These are phyloP conservation scores for Amphichorda felina DNA, from an alignment of 2,329 filamentous ascomycete species.

Conservation along the genomic window DNA sequence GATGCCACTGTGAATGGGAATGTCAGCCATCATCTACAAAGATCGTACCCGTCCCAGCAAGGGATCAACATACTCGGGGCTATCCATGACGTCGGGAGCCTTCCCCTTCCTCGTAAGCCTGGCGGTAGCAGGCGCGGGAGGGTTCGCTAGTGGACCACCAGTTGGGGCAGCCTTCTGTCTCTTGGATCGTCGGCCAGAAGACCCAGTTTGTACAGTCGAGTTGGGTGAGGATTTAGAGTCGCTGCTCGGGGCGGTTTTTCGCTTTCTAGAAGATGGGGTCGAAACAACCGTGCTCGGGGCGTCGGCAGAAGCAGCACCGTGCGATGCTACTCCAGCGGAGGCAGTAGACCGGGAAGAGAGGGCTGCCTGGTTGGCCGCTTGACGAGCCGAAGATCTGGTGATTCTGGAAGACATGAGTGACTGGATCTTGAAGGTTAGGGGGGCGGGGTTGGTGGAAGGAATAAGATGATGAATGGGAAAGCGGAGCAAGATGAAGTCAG, in stretches of 20 bases:
- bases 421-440: too few relatives aligned
- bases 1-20: slow-evolving; percentile 1
- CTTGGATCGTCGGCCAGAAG: slow-evolving; percentile 52
- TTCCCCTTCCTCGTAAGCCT: slow-evolving; percentile 52
- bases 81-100: slow-evolving; percentile 56
- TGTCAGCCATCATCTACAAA: background rate
- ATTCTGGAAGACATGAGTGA: slow-evolving; percentile 92
- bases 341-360: slow-evolving; percentile 29
- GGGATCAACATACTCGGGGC: slow-evolving; percentile 42
- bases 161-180: slow-evolving; percentile 53
- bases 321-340: slow-evolving; percentile 19
- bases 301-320: slow-evolving; percentile 27
- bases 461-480: too few relatives aligned
- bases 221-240: slow-evolving; percentile 31
- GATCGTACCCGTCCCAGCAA: background rate
- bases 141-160: slow-evolving; percentile 21
- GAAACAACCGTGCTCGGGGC: slow-evolving; percentile 14
- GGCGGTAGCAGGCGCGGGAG: slow-evolving; percentile 17
- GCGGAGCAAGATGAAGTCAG: too few relatives aligned
- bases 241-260: slow-evolving; percentile 47
- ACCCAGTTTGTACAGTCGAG: slow-evolving; percentile 10
- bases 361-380: slow-evolving; percentile 57
- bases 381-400: slow-evolving; percentile 87
- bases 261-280: slow-evolving; percentile 51
- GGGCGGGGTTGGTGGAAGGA: too few relatives aligned